phyloP scores from a whole-genome alignment of 1,139 yeast genomes.

The Dujonia santamariae region DNA sequence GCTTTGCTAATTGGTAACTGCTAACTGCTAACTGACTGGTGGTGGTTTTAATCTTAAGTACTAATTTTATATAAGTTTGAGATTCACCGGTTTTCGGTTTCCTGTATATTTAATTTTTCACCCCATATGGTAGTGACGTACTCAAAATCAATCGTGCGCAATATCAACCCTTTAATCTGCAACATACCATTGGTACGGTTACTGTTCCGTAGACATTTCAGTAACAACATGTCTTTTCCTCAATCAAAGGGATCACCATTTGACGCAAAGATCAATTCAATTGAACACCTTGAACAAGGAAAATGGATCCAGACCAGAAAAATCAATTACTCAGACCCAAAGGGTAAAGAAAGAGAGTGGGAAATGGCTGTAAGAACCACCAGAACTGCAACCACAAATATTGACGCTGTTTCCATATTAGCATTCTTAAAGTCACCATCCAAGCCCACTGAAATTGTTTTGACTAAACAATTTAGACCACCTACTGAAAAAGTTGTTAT shows the following conservation, averaged over 20 bases:
- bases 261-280: conserved; percentile 29
- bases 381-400: conserved; percentile 58
- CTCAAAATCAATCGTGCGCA: too few relatives aligned
- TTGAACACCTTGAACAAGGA: conserved; percentile 31
- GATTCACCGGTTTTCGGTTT: too few relatives aligned
- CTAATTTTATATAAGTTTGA: too few relatives aligned
- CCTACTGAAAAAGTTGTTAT: conserved; percentile 86
- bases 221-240: too few relatives aligned
- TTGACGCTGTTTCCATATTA: conserved; percentile 88
- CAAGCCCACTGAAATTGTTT: conserved; percentile 51
- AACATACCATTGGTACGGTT: too few relatives aligned
- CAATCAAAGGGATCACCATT: conserved; percentile 29
- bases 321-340: conserved; percentile 68
- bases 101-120: too few relatives aligned
- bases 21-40: too few relatives aligned
- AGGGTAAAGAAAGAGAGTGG: conserved; percentile 71
- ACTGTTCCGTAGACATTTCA: too few relatives aligned
- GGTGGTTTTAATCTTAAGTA: too few relatives aligned
- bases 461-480: conserved; percentile 89
- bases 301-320: conserved; percentile 52
- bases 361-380: conserved; percentile 89
- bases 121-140: too few relatives aligned
- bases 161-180: too few relatives aligned
- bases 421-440: conserved; percentile 56
- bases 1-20: too few relatives aligned